A percentile compares a stretch with the other conserved stretches of the same genome.
Conservation (phyloP, 768 basidiomycete species). For the Suillus occidentalis region DNA sequence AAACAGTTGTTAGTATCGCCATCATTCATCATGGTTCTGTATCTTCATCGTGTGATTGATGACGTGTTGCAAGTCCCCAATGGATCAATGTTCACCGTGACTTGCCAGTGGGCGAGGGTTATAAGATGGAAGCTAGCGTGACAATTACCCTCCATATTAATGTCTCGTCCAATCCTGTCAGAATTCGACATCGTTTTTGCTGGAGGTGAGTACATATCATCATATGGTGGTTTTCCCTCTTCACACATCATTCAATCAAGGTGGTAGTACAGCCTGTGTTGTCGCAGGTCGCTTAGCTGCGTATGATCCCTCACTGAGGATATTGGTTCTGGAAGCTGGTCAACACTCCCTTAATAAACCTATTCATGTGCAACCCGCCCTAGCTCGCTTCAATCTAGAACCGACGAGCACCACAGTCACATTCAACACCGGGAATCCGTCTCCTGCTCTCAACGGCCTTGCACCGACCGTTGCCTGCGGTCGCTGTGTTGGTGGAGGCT, state of each 20-base stretch:
- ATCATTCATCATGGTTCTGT: no score
- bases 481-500: slow-evolving; percentile 34
- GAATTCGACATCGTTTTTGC: slow-evolving; percentile 55
- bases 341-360: slow-evolving; percentile 24
- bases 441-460: slow-evolving; percentile 16
- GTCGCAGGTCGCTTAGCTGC: slow-evolving; percentile 31
- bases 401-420: slow-evolving; percentile 19
- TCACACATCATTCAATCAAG: slow-evolving; percentile 15
- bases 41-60: no score
- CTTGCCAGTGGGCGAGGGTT: background rate
- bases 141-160: background rate
- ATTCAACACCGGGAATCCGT: slow-evolving; percentile 17
- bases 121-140: background rate
- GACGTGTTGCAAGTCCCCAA: background rate
- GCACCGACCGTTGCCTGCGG: slow-evolving; percentile 20
- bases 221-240: background rate
- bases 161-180: slow-evolving; percentile 6
- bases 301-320: slow-evolving; percentile 24
- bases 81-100: background rate
- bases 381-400: slow-evolving; percentile 16
- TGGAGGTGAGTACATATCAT: slow-evolving; percentile 44
- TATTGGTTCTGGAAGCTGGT: slow-evolving; percentile 32
- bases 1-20: no score
- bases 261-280: slow-evolving; percentile 37
- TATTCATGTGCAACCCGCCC: slow-evolving; percentile 24